phyloP scores from a whole-genome alignment of 805 yeast species.

The Starmera quercuum region DNA sequence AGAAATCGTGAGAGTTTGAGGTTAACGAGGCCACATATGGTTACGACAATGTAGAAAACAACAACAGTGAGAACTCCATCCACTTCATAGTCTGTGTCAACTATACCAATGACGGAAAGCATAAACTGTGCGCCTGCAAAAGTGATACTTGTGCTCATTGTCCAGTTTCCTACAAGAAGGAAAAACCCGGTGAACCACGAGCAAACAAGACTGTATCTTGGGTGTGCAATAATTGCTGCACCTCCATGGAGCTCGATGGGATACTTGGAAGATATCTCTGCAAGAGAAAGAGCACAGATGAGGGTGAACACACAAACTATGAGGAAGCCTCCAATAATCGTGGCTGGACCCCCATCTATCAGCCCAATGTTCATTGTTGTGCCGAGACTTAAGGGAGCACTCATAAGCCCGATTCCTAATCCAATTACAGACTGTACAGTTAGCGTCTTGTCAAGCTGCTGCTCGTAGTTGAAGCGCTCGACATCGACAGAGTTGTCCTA shows the following conservation, averaged over 20 bases:
- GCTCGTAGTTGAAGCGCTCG: conserved; percentile 69
- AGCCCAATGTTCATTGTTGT: conserved; percentile 66
- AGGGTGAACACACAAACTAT: conserved; percentile 56
- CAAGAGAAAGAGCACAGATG: conserved; percentile 60
- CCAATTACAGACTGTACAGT: conserved; percentile 69
- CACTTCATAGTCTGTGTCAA: conserved; percentile 49
- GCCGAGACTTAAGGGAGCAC: conserved; percentile 73
- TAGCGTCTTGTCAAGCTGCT: conserved; percentile 59
- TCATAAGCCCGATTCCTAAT: conserved; percentile 73
- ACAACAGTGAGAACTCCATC: conserved; percentile 48
- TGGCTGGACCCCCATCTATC: conserved; percentile 70
- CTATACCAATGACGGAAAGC: conserved; percentile 56
- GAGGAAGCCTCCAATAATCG: conserved; percentile 70
- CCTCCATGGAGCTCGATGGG: conserved; percentile 76
- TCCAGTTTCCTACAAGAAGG: conserved; percentile 67
- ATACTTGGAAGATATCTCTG: conserved; percentile 71
- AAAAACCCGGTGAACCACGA: conserved; percentile 82
- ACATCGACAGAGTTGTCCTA: conserved; percentile 33
- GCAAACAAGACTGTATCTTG: conserved; percentile 44
- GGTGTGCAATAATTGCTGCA: conserved; percentile 61
- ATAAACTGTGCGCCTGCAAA: conserved; percentile 74
- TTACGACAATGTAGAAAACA: conserved; percentile 48
- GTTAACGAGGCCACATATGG: conserved; percentile 56
- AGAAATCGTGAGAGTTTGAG: conserved; percentile 50
- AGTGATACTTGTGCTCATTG: conserved; percentile 65